A percentile compares a stretch with the other conserved stretches of the same genome.
phyloP scores from a whole-genome alignment of 345 rosid species.

The Euclidium syriacum region DNA sequence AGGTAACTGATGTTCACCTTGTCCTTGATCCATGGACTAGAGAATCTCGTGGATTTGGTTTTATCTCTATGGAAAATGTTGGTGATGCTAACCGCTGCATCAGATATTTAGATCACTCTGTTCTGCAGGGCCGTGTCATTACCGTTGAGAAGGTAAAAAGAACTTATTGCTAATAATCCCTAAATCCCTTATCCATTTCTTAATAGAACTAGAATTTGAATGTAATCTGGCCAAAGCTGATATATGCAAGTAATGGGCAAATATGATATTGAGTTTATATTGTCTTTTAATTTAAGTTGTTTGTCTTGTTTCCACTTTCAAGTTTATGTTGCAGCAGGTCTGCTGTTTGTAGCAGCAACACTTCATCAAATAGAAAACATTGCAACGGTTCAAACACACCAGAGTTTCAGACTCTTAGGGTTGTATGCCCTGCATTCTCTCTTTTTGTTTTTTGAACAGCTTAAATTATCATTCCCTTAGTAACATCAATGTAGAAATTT shows the following conservation, averaged over 20 bases:
- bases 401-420: conserved; percentile 70
- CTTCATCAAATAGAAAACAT: conserved; percentile 66
- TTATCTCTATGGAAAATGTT: conserved; percentile 65
- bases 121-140: conserved; percentile 76
- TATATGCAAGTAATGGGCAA: not conserved
- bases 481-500: not conserved
- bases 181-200: no score
- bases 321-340: conserved; percentile 92
- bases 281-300: conserved; percentile 45
- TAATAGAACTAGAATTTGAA: not conserved
- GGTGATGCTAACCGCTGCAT: conserved; percentile 76
- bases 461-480: conserved; percentile 2
- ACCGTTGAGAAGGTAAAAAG: conserved; percentile 86
- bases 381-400: conserved; percentile 69
- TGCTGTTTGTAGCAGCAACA: conserved; percentile 97
- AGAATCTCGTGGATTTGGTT: conserved; percentile 93
- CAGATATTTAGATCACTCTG: conserved; percentile 65
- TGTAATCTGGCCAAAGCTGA: not conserved
- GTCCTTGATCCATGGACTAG: conserved; percentile 95
- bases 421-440: conserved; percentile 89
- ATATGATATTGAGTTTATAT: not conserved
- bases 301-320: conserved; percentile 70
- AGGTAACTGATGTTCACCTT: conserved; percentile 87
- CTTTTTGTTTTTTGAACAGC: conserved; percentile 38
- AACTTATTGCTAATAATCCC: not conserved